These are phyloP conservation scores for Paradendryphiella salina DNA, from an alignment of 2,329 filamentous ascomycete genomes.

Conservation along the genomic window DNA sequence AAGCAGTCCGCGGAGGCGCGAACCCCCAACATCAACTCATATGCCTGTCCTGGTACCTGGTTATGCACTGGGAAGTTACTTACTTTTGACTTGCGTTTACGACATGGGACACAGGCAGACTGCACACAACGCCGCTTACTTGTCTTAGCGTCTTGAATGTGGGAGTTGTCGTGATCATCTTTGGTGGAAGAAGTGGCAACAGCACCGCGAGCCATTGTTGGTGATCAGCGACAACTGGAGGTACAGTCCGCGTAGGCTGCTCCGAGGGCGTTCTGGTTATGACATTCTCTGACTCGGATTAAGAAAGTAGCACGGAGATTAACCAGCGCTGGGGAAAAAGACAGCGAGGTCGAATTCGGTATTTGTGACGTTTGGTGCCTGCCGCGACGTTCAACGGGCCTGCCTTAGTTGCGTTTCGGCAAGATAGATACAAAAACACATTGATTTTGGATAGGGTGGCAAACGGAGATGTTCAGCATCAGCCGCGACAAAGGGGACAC, in stretches of 20 bases:
- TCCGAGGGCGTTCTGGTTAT: constrained; percentile 25
- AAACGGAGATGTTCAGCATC: not conserved
- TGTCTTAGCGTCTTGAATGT: constrained; percentile 27
- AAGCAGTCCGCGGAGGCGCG: constrained; percentile 28
- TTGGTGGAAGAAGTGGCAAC: constrained; percentile 24
- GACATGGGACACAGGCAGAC: constrained; percentile 54
- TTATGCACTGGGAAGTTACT: constrained; percentile 13
- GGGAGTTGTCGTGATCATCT: constrained; percentile 25
- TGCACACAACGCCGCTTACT: constrained; percentile 44
- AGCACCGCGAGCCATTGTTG: constrained; percentile 37
- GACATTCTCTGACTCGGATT: constrained; percentile 19
- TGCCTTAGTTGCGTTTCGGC: constrained; percentile 1
- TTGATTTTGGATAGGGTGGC: constrained; percentile 10
- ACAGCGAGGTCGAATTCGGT: constrained; percentile 7
- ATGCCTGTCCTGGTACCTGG: not conserved
- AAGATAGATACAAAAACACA: constrained; percentile 7
- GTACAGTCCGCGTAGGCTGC: constrained; percentile 15
- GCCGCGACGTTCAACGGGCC: constrained; percentile 12
- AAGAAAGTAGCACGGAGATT: constrained; percentile 6
- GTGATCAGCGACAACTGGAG: constrained; percentile 13
- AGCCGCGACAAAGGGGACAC: not conserved
- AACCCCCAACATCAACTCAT: constrained; percentile 11
- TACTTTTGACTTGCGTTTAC: constrained; percentile 57
- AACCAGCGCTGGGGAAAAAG: constrained; percentile 13
- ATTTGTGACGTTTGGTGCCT: constrained; percentile 17